Base-by-base conservation (phyloP, 225 moss, liverwort and hornwort genomes). In the Antitrichia curtipendula region DNA sequence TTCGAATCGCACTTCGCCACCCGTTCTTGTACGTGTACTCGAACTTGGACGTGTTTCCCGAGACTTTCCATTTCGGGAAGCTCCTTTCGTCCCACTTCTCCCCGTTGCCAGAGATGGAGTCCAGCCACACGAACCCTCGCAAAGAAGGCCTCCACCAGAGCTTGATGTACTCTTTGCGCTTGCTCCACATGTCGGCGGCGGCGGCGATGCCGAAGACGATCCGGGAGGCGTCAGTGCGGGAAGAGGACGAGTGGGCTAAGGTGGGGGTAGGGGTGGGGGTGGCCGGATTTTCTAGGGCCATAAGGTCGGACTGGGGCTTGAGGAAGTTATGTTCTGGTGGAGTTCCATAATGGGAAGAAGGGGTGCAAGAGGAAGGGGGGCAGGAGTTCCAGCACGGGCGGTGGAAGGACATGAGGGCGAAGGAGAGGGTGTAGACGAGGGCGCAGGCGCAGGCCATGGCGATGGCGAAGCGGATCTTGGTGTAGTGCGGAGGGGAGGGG, bases 161-260 rank as follows among this genome's bases (percentile, higher is more conserved):
- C 75, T 88, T 85, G 18, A 92, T 76, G 53, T 92, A 94, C 64
- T 94, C 92, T 17, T 90, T 91, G 22, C 94, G 88, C 38, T 79
- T 83, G 60, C 61, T 74, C 94, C 94, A 94, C 92, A 91, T 92
- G 52, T 94, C 77, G 8, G 94, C 88, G 5, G 94, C 88, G 22
- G 88, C 94, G 32, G 94, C 94, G 50, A 94, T 94, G 81, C 94
- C 94, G 64, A 94, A 94, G 52, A 92, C 92, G n/a, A 94, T 89
- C 60, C 94, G 85, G 63, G 94, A 91, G 38, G 84, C 32, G 36
- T 88, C 47, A 2, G 91, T 91, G 47, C 90, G 82, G 22, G 28
- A 38, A 20, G 80, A 34, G 57, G 59, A 75, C 36, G 27, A 8
- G 71, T 28, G 24, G 32, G 25, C 29, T 23, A 36, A 6, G 19